Conservation (phyloP, 345 rosid genomes). For the Geranium brycei region DNA sequence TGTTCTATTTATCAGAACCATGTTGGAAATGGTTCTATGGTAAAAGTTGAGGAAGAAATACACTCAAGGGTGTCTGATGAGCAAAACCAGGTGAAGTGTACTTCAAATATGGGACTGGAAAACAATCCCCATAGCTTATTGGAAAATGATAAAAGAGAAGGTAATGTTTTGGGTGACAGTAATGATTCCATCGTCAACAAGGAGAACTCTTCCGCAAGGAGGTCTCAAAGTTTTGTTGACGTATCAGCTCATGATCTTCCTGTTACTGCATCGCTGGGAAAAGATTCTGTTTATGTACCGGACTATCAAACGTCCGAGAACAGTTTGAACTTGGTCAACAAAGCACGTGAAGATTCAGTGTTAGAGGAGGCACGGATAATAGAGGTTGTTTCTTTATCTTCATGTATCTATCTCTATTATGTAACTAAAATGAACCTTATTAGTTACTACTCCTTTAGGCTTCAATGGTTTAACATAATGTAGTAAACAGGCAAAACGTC, state of each 20-base stretch:
- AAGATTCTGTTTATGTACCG: conserved; percentile 19
- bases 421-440: background rate
- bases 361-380: conserved; percentile 85
- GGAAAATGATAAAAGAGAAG: conserved; percentile 25
- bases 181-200: conserved; percentile 18
- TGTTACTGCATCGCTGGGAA: conserved; percentile 11
- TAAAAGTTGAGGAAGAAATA: conserved; percentile 33
- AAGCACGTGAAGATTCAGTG: conserved; percentile 59
- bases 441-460: background rate
- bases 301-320: conserved; percentile 35
- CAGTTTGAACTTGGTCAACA: conserved; percentile 31
- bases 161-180: conserved; percentile 14
- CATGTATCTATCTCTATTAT: background rate
- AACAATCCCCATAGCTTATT: conserved; percentile 23
- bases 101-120: conserved; percentile 19
- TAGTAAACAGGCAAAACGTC: conserved; percentile 63
- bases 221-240: conserved; percentile 22
- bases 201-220: conserved; percentile 20
- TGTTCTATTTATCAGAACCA: conserved; percentile 13
- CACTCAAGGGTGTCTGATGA: conserved; percentile 16
- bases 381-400: conserved; percentile 39
- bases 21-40: conserved; percentile 14
- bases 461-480: conserved; percentile 11
- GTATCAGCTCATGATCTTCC: conserved; percentile 19
- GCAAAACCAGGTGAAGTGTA: conserved; percentile 30